Evolutionary conservation across 2,329 filamentous ascomycete genomes (phyloP), one percentile per base, ranked within the genome.

Genomic region (Monilinia fructigena): DNA sequence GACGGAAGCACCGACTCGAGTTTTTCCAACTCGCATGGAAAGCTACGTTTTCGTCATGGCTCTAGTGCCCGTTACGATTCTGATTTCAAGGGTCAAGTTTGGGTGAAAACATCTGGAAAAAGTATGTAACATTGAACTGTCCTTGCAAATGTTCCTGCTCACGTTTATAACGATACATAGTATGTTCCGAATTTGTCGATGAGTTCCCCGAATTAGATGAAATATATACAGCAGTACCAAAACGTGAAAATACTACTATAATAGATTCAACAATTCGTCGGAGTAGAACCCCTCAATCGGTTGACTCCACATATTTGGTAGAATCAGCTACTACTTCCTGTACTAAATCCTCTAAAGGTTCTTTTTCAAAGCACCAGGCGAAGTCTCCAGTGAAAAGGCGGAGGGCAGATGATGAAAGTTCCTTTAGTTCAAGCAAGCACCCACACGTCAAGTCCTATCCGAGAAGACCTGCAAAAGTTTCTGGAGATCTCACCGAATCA

Each of bases 31-130:
- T 68, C 55, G 5, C 64, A 66, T 45, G 67, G 65, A 28, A 69
- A 67, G 11, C 38, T 69, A 20, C 68, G 67, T 23, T 77, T 77
- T 66, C 69, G 75, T 12, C 76, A 77, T 70, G 75, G 76, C 38
- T 77, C 75, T 20, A 74, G 72, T 68, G 75, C 75, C 23, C 72
- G 69, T 67, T 76, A 76, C 68, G 72, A 76, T 67, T 67, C 68
- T 48, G 69, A 73, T 45, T 77, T 77, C 38, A 71, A 72, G 45
- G 71, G 75, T 68, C 76, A 78, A 65, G 68, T 71, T 35, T 78
- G 76, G 76, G 69, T 77, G 53, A 72, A 69, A 40, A 68, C 67
- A 23, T 67, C 72, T 38, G 73, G 71, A 14, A 72, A 72, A 47
- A 71, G 74, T 76, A 66, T 65, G 70, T 67, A 12, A 11, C 47